A percentile compares a stretch with the other conserved stretches of the same genome.
Conservation (phyloP, 352 stramenopile species). For the Phytopythium sindhum region DNA sequence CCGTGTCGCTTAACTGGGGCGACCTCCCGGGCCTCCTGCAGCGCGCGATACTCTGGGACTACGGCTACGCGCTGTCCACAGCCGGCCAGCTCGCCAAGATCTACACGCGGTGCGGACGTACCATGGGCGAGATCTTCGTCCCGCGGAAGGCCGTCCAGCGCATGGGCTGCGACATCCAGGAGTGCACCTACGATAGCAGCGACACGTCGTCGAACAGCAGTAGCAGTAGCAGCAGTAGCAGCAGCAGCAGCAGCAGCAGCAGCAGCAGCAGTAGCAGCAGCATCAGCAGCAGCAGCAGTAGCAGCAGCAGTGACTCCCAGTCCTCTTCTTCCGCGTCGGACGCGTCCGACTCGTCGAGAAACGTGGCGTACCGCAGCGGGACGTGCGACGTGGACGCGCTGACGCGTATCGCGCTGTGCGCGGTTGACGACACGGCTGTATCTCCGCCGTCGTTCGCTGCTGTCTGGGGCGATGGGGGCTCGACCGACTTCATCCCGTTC, state of each 20-base stretch:
- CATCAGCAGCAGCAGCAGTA: neutral
- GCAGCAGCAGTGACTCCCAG: constrained; percentile 1
- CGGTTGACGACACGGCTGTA: constrained; percentile 33
- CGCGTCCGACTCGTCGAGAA: constrained; percentile 4
- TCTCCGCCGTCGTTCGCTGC: constrained; percentile 32
- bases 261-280: neutral
- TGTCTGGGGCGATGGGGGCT: constrained; percentile 61
- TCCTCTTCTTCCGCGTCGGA: neutral
- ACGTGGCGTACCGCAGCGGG: constrained; percentile 35
- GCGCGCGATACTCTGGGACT: constrained; percentile 65
- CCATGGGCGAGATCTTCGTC: constrained; percentile 68
- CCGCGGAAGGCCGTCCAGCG: constrained; percentile 51
- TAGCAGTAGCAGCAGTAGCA: neutral
- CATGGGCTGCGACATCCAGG: constrained; percentile 33
- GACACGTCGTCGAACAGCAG: neutral
- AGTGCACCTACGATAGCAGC: constrained; percentile 10
- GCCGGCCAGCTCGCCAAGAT: constrained; percentile 32
- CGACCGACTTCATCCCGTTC: constrained; percentile 42
- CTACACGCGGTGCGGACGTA: constrained; percentile 59
- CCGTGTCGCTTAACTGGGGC: constrained; percentile 36
- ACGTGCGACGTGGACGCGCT: constrained; percentile 45
- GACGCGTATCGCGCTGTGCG: constrained; percentile 44
- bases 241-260: neutral
- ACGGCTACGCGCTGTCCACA: constrained; percentile 48
- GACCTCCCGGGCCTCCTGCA: constrained; percentile 57